These are phyloP conservation scores for Xylaria palmicola DNA, from an alignment of 495 filamentous ascomycete genomes.

Conservation along the genomic window DNA sequence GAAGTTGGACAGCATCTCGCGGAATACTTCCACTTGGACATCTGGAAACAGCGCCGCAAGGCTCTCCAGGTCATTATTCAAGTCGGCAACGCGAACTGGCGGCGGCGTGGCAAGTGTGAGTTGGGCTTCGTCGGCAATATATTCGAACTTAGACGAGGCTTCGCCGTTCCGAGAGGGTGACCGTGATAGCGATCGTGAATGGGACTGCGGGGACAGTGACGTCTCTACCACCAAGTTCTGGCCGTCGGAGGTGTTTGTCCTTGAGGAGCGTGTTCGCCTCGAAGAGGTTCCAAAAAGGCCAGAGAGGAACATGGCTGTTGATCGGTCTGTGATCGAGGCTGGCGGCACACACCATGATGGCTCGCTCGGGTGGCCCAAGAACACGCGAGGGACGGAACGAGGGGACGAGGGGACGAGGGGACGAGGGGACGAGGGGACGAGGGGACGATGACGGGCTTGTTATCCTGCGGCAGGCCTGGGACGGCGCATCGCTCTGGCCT, in stretches of 20 bases:
- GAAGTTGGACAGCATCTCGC: slow-evolving; percentile 80
- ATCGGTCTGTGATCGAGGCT: slow-evolving; percentile 4
- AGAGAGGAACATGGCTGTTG: slow-evolving; percentile 15
- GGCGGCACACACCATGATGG: slow-evolving; percentile 12
- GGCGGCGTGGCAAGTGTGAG: slow-evolving; percentile 42
- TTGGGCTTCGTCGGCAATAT: slow-evolving; percentile 40
- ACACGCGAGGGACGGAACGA: too few relatives aligned
- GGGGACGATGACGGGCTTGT: too few relatives aligned
- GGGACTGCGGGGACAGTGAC: neutral
- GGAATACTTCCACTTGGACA: slow-evolving; percentile 85
- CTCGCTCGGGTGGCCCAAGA: neutral
- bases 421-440: too few relatives aligned
- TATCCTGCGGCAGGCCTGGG: too few relatives aligned
- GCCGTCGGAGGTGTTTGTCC: neutral
- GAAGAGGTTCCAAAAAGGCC: slow-evolving; percentile 11
- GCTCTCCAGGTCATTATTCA: slow-evolving; percentile 71
- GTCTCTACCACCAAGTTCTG: neutral
- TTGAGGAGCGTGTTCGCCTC: slow-evolving; percentile 1
- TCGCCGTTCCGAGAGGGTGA: neutral
- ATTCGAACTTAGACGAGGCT: neutral
- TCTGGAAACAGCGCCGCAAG: slow-evolving; percentile 83
- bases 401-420: too few relatives aligned
- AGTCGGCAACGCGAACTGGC: slow-evolving; percentile 60
- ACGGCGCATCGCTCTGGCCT: too few relatives aligned
- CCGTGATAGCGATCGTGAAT: neutral